phyloP scores from a whole-genome alignment of 805 yeast genomes.

The Metschnikowia vanudenii region DNA sequence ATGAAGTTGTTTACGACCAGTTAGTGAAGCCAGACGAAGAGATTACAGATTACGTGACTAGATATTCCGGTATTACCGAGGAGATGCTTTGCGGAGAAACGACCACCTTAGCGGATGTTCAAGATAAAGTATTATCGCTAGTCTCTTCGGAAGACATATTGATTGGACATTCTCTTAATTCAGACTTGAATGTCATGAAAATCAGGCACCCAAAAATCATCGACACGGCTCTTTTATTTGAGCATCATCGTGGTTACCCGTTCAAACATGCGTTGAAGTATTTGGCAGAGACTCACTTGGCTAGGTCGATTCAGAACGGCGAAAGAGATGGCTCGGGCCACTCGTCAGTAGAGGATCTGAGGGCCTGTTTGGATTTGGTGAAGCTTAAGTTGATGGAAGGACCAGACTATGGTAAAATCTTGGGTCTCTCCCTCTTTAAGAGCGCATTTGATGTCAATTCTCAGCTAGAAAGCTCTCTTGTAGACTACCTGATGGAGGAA shows the following conservation, averaged over 20 bases:
- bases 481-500: conserved; percentile 27
- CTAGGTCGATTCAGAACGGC: conserved; percentile 65
- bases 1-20: conserved; percentile 62
- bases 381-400: conserved; percentile 72
- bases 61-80: conserved; percentile 83
- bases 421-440: conserved; percentile 15
- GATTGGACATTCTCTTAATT: conserved; percentile 88
- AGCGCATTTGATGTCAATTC: conserved; percentile 10
- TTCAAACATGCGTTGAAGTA: conserved; percentile 73
- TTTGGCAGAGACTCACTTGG: conserved; percentile 58
- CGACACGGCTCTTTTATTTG: conserved; percentile 76
- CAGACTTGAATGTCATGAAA: conserved; percentile 70
- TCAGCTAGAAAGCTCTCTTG: conserved; percentile 22
- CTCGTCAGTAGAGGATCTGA: conserved; percentile 83
- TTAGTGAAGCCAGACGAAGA: conserved; percentile 74
- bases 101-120: conserved; percentile 67
- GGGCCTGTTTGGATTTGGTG: conserved; percentile 73
- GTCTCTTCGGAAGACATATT: conserved; percentile 61
- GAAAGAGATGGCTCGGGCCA: conserved; percentile 58
- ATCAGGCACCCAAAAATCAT: conserved; percentile 71
- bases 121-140: conserved; percentile 46
- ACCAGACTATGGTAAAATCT: conserved; percentile 51
- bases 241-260: conserved; percentile 84
- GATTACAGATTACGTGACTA: conserved; percentile 78
- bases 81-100: conserved; percentile 61